Percentiles rank a stretch among this genome's conserved stretches.
phyloP scores from a whole-genome alignment of 371 early-diverging fungal species.

The Saksenaea vasiformis region DNA sequence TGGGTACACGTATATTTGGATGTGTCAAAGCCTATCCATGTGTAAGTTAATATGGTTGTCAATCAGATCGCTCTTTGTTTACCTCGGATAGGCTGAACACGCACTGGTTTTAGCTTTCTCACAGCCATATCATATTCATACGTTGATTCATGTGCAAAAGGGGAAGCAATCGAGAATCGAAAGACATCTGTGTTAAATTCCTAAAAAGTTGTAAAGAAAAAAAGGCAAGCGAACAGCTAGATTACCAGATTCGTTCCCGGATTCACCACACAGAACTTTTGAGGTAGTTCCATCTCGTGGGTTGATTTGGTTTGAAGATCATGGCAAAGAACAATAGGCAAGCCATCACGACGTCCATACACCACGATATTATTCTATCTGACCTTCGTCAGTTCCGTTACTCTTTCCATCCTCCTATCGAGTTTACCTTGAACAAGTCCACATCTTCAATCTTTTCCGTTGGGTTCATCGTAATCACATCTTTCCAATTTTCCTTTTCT shows the following conservation, averaged over 20 bases:
- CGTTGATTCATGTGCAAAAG: conserved; percentile 69
- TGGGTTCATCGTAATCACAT: conserved; percentile 59
- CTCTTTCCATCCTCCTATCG: background rate
- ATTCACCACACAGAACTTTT: conserved; percentile 59
- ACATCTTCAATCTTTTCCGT: conserved; percentile 82
- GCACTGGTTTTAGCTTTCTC: conserved; percentile 43
- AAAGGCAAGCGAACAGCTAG: background rate
- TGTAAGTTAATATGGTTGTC: background rate
- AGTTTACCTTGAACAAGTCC: conserved; percentile 70
- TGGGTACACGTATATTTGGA: conserved; percentile 55
- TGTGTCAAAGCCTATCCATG: conserved; percentile 48
- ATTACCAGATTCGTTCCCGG: conserved; percentile 68
- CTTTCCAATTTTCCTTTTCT: conserved; percentile 55
- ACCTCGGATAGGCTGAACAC: conserved; percentile 57
- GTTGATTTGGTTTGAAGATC: conserved; percentile 43
- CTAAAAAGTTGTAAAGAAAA: conserved; percentile 23
- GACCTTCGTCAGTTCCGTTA: background rate
- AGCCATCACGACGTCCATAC: conserved; percentile 62
- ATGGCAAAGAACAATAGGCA: conserved; percentile 60
- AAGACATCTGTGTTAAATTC: conserved; percentile 69
- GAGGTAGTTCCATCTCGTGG: conserved; percentile 60
- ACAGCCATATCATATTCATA: conserved; percentile 72
- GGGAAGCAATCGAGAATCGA: conserved; percentile 68
- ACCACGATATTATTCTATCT: conserved; percentile 59
- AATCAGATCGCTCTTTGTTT: conserved; percentile 8